A percentile compares a stretch with the other conserved stretches of the same genome.
These are phyloP conservation scores for Zygosaccharomyces siamensis DNA, from an alignment of 805 yeast species.

Conservation along the genomic window DNA sequence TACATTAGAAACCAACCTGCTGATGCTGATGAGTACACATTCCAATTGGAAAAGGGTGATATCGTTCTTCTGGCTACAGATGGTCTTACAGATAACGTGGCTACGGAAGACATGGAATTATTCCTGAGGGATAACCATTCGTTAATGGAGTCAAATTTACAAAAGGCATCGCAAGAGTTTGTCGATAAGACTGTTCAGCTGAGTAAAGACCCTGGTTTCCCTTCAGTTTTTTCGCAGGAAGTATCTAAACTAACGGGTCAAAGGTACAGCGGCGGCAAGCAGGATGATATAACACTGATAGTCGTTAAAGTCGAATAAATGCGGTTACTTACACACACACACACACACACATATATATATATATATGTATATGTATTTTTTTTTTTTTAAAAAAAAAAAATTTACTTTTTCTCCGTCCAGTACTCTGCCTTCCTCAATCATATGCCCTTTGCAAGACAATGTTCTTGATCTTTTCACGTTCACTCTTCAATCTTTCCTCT, in stretches of 20 bases:
- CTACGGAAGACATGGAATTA: conserved; percentile 63
- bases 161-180: conserved; percentile 47
- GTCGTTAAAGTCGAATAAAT: conserved; percentile 54
- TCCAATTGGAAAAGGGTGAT: conserved; percentile 67
- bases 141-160: conserved; percentile 34
- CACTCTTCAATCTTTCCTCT: conserved; percentile 45
- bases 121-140: conserved; percentile 51
- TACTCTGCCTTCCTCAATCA: conserved; percentile 22
- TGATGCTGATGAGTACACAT: conserved; percentile 60
- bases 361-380: neutral
- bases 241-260: conserved; percentile 61
- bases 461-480: conserved; percentile 53
- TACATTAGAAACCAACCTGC: conserved; percentile 69
- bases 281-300: conserved; percentile 87
- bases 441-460: conserved; percentile 43
- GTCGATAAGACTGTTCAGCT: conserved; percentile 63
- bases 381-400: too few species aligned
- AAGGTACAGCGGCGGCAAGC: conserved; percentile 83
- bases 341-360: too few species aligned
- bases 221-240: conserved; percentile 84
- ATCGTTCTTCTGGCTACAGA: conserved; percentile 85
- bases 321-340: neutral
- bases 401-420: too few species aligned
- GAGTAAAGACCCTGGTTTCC: conserved; percentile 67
- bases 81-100: conserved; percentile 86